phyloP scores from a whole-genome alignment of 1,139 yeast genomes.

The Yamadazyma triangularis region DNA sequence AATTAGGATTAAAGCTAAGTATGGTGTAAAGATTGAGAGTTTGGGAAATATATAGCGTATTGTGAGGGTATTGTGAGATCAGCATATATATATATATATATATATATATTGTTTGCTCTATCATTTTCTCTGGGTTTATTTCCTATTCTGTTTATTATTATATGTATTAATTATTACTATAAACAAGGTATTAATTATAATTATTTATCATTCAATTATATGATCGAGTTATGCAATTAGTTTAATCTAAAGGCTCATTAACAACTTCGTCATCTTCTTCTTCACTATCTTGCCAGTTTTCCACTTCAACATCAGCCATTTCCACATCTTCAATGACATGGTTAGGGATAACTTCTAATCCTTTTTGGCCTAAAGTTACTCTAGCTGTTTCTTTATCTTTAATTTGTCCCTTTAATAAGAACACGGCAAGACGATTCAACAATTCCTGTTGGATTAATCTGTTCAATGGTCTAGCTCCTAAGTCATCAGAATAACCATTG shows the following conservation, averaged over 20 bases:
- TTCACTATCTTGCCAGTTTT: conserved; percentile 51
- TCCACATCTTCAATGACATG: conserved; percentile 65
- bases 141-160: too few relatives aligned
- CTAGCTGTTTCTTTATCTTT: conserved; percentile 80
- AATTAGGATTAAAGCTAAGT: too few relatives aligned
- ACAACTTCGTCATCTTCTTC: conserved; percentile 48
- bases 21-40: too few relatives aligned
- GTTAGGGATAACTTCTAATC: conserved; percentile 79
- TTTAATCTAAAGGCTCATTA: conserved; percentile 16
- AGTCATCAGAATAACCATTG: conserved; percentile 85
- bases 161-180: too few relatives aligned
- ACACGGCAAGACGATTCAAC: conserved; percentile 82
- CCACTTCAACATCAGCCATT: conserved; percentile 51
- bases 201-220: too few relatives aligned
- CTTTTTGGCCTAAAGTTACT: conserved; percentile 56
- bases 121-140: too few relatives aligned
- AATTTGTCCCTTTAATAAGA: conserved; percentile 81
- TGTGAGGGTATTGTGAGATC: too few relatives aligned
- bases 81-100: too few relatives aligned
- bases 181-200: too few relatives aligned
- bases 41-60: too few relatives aligned
- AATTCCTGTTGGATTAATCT: conserved; percentile 86
- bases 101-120: too few relatives aligned
- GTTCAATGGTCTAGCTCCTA: conserved; percentile 98
- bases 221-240: too few relatives aligned